These are phyloP conservation scores for Lolium rigidum DNA, from an alignment of 176 grass and related monocot species.

Conservation along the genomic window DNA sequence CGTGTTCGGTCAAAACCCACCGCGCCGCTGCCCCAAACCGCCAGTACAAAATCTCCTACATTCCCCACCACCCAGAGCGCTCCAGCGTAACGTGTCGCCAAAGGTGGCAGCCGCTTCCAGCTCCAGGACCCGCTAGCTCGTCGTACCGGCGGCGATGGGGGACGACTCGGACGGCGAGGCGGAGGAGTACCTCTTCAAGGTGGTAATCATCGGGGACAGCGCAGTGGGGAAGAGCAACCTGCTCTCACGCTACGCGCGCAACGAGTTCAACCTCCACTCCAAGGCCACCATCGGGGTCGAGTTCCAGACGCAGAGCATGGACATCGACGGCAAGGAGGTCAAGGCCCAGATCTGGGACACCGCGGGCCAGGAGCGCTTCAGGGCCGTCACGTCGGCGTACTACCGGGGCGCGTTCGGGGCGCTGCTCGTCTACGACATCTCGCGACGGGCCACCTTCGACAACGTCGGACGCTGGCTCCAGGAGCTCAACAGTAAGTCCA, in stretches of 20 bases:
- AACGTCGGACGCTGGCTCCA: slow-evolving; percentile 62
- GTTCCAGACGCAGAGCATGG: slow-evolving; percentile 77
- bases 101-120: too few species aligned
- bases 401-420: slow-evolving; percentile 68
- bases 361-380: slow-evolving; percentile 87
- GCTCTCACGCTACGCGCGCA: slow-evolving; percentile 65
- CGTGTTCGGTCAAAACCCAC: slow-evolving; percentile 51
- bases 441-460: slow-evolving; percentile 63
- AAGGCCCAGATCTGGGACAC: slow-evolving; percentile 99
- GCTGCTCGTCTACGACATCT: slow-evolving; percentile 78
- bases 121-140: too few species aligned
- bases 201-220: slow-evolving; percentile 75
- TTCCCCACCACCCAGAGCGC: background rate
- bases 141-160: slow-evolving; percentile 37
- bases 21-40: background rate
- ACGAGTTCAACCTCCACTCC: slow-evolving; percentile 75
- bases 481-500: slow-evolving; percentile 74
- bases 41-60: slow-evolving; percentile 36
- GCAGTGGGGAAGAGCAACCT: slow-evolving; percentile 73
- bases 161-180: slow-evolving; percentile 62
- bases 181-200: slow-evolving; percentile 83
- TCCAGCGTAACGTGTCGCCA: background rate
- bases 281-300: slow-evolving; percentile 80
- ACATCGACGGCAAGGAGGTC: slow-evolving; percentile 82
- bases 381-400: slow-evolving; percentile 72